These are phyloP conservation scores for Leishmania turanica DNA, from an alignment of 208 protist genomes.

Conservation along the genomic window DNA sequence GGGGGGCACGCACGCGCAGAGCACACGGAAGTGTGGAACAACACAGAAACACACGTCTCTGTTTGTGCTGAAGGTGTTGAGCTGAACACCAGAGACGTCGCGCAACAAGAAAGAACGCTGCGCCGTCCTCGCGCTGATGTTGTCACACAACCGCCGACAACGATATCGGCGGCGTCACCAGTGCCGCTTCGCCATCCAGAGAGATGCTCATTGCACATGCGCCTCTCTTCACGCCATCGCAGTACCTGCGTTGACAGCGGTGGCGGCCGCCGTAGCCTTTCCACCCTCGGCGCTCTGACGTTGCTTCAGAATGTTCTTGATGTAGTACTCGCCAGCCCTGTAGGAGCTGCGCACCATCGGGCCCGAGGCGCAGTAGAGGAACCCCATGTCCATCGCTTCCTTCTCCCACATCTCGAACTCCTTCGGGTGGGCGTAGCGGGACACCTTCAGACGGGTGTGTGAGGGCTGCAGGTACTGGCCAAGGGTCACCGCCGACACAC, in stretches of 20 bases:
- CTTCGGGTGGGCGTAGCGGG: slow-evolving; percentile 95
- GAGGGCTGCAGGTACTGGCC: slow-evolving; percentile 98
- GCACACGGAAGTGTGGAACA: neutral
- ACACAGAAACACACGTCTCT: neutral
- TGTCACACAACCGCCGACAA: neutral
- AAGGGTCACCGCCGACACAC: slow-evolving; percentile 95
- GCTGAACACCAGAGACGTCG: neutral
- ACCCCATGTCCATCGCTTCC: slow-evolving; percentile 95
- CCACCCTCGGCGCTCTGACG: slow-evolving; percentile 18
- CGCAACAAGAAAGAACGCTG: neutral
- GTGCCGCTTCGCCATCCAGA: neutral
- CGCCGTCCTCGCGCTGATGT: neutral
- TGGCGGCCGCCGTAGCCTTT: neutral
- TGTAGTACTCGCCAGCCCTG: slow-evolving; percentile 96
- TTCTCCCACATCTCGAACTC: slow-evolving; percentile 96
- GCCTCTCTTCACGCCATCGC: slow-evolving; percentile 4
- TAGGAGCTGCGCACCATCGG: slow-evolving; percentile 97
- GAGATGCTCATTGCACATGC: neutral
- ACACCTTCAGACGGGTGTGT: slow-evolving; percentile 96
- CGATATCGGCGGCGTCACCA: neutral
- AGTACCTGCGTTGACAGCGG: slow-evolving; percentile 4
- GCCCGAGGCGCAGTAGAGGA: slow-evolving; percentile 97
- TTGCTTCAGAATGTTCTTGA: slow-evolving; percentile 93
- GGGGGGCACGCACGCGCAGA: neutral
- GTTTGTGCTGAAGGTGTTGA: neutral